phyloP scores from a whole-genome alignment of 2,329 filamentous ascomycete genomes.

The Moelleriella libera region DNA sequence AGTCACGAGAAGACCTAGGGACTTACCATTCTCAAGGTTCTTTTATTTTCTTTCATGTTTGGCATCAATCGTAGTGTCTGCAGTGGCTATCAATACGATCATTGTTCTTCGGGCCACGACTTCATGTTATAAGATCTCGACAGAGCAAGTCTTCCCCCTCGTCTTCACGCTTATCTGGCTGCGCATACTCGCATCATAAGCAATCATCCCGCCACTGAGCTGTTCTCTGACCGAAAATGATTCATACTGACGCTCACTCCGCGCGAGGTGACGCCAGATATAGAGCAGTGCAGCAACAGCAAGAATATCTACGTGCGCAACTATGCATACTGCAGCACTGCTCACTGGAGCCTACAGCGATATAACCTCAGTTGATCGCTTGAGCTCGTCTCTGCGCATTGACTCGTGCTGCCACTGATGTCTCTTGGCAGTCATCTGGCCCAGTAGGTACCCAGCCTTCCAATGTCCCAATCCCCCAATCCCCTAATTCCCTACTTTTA shows the following conservation, averaged over 20 bases:
- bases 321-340: neutral
- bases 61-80: too few relatives aligned
- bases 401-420: too few relatives aligned
- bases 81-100: neutral
- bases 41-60: neutral
- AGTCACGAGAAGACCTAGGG: neutral
- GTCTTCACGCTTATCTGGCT: neutral
- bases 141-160: neutral
- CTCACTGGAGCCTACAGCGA: too few relatives aligned
- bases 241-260: slow-evolving; percentile 8
- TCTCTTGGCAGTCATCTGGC: too few relatives aligned
- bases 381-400: too few relatives aligned
- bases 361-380: too few relatives aligned
- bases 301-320: neutral
- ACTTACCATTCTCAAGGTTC: neutral
- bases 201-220: neutral
- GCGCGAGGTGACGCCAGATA: neutral
- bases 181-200: neutral
- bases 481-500: too few relatives aligned
- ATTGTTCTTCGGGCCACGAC: too few relatives aligned
- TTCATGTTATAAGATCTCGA: too few relatives aligned
- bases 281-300: neutral
- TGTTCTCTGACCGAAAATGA: slow-evolving; percentile 9
- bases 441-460: too few relatives aligned
- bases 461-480: too few relatives aligned